phyloP scores from a whole-genome alignment of 2,329 filamentous ascomycete species.

The Cadophora luteo-olivacea region DNA sequence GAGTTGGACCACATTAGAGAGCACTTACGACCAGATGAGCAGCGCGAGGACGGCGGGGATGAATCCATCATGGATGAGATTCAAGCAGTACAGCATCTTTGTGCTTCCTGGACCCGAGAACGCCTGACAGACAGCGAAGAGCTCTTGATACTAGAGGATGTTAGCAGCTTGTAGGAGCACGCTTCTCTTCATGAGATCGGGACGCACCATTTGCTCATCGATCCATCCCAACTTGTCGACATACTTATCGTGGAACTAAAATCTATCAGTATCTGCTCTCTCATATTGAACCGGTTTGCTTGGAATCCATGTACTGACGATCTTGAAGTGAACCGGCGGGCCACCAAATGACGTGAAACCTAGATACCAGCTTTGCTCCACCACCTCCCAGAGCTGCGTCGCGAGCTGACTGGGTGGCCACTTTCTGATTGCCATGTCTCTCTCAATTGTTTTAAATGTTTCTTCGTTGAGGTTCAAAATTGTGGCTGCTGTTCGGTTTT shows the following conservation, averaged over 20 bases:
- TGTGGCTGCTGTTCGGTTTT: background rate
- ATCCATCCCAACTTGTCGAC: conserved; percentile 68
- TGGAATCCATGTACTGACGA: conserved; percentile 48
- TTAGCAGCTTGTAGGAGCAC: background rate
- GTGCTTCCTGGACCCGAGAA: conserved; percentile 72
- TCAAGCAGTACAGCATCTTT: conserved; percentile 75
- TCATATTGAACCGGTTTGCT: background rate
- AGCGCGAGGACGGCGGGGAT: conserved; percentile 64
- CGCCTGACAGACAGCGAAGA: conserved; percentile 73
- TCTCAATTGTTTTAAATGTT: background rate
- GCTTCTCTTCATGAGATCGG: background rate
- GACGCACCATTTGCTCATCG: conserved; percentile 67
- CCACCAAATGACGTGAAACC: conserved; percentile 72
- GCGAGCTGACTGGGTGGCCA: conserved; percentile 15
- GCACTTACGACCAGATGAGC: conserved; percentile 64
- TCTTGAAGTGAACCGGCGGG: conserved; percentile 73
- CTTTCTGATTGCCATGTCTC: conserved; percentile 1
- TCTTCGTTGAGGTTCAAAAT: background rate
- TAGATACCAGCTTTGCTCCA: conserved; percentile 58
- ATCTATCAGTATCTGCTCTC: conserved; percentile 6
- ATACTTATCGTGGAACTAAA: conserved; percentile 64
- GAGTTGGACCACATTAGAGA: background rate
- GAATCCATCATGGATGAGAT: conserved; percentile 67
- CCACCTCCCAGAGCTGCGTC: conserved; percentile 27
- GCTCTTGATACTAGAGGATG: conserved; percentile 66